phyloP scores from a whole-genome alignment of 345 rosid genomes.

The Punica granatum region DNA sequence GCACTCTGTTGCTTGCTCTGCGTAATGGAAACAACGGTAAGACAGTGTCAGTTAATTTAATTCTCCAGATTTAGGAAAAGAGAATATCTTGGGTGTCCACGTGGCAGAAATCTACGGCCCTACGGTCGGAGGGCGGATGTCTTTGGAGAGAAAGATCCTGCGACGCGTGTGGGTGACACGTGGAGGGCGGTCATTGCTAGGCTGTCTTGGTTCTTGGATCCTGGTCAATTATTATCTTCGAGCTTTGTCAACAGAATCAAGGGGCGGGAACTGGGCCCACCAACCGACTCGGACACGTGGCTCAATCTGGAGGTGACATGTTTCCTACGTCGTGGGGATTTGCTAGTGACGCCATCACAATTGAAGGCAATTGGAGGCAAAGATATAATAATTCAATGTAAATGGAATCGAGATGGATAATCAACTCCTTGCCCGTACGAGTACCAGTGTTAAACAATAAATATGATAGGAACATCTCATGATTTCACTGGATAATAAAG shows the following conservation, averaged over 20 bases:
- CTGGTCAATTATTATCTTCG: neutral
- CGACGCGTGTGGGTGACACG: slow-evolving; percentile 30
- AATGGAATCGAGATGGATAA: neutral
- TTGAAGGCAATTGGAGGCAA: neutral
- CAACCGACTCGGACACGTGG: slow-evolving; percentile 27
- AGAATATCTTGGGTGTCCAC: slow-evolving; percentile 12
- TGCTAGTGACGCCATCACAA: neutral
- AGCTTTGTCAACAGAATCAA: neutral
- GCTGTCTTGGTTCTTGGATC: slow-evolving; percentile 23
- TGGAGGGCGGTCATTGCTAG: slow-evolving; percentile 9
- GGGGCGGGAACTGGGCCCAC: neutral
- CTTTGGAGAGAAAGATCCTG: slow-evolving; percentile 4
- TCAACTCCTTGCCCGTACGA: no score
- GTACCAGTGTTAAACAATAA: no score
- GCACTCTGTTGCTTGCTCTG: neutral
- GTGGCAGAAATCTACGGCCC: slow-evolving; percentile 22
- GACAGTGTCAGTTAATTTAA: neutral
- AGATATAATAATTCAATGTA: no score
- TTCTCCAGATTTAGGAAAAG: slow-evolving; percentile 1
- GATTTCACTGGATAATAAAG: no score
- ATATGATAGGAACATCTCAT: no score
- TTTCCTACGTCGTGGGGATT: slow-evolving; percentile 16
- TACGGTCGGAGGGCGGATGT: neutral
- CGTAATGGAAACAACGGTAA: neutral
- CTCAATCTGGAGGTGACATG: slow-evolving; percentile 16